A percentile compares a stretch with the other conserved stretches of the same genome.
Evolutionary conservation across 345 rosid species (phyloP).

Genomic region (Camelina neglecta): DNA sequence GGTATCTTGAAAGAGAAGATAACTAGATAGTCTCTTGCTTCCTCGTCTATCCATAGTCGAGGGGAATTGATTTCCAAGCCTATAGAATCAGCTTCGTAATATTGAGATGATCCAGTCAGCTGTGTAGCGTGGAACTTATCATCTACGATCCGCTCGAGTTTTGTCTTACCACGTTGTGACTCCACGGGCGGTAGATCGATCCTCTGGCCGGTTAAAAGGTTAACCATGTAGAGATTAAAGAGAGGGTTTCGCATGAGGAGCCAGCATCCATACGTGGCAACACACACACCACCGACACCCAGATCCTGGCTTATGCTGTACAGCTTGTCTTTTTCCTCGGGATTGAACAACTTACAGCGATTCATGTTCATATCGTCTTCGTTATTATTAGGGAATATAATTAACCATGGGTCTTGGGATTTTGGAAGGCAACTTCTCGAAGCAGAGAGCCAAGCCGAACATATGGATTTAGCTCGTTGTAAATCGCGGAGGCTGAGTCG

Average conservation of each 20-base stretch:
- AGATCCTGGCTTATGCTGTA: background rate
- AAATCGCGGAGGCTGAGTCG: background rate
- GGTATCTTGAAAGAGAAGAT: background rate
- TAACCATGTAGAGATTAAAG: background rate
- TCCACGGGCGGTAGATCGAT: conserved; percentile 5
- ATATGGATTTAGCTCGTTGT: background rate
- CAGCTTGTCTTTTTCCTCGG: conserved; percentile 5
- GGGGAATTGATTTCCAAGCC: background rate
- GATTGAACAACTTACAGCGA: background rate
- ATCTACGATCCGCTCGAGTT: background rate
- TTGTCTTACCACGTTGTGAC: background rate
- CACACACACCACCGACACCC: background rate
- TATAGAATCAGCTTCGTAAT: background rate
- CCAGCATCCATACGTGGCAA: conserved; percentile 5
- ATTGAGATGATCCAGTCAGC: background rate
- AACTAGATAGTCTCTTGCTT: background rate
- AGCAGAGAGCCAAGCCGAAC: conserved; percentile 11
- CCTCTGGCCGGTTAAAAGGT: conserved; percentile 3
- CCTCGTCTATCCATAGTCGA: background rate
- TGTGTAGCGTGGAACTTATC: background rate
- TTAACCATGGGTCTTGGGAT: background rate
- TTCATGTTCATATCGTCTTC: background rate
- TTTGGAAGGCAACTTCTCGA: background rate
- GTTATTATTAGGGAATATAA: background rate
- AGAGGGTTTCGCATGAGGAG: conserved; percentile 1